Evolutionary conservation across 768 basidiomycete species (phyloP).

Genomic region (Lepiota venenata): DNA sequence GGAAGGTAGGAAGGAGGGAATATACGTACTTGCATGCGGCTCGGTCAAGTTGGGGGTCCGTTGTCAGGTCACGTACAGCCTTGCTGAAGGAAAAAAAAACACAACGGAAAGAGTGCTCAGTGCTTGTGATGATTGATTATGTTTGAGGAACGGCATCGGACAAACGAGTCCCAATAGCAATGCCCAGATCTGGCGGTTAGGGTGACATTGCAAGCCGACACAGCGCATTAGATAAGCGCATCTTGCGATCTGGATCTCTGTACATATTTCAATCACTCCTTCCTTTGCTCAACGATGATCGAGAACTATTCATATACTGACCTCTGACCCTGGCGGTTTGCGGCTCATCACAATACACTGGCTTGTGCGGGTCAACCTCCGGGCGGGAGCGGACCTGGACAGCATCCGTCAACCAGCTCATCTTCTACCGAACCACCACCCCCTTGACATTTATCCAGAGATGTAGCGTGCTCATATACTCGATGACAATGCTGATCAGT

Average conservation of each 20-base stretch:
- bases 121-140: constrained; percentile 6
- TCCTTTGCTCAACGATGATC: constrained; percentile 7
- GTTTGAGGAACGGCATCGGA: constrained; percentile 5
- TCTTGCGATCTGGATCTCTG: constrained; percentile 7
- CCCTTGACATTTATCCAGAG: constrained; percentile 1
- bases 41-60: constrained; percentile 7
- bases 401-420: constrained; percentile 10
- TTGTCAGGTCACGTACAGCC: constrained; percentile 13
- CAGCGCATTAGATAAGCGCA: background rate
- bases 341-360: constrained; percentile 10
- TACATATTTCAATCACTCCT: constrained; percentile 6
- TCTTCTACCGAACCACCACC: constrained; percentile 6
- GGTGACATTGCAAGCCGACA: background rate
- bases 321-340: constrained; percentile 1
- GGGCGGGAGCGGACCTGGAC: constrained; percentile 8
- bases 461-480: constrained; percentile 9
- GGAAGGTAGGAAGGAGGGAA: background rate
- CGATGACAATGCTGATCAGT: constrained; percentile 11
- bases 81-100: background rate
- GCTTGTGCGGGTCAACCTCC: constrained; percentile 3
- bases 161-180: background rate
- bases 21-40: constrained; percentile 7
- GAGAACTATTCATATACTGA: constrained; percentile 11
- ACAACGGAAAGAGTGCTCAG: background rate
- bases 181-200: constrained; percentile 13